Evolutionary conservation across 169 alveolate genomes (phyloP), one percentile per base, ranked within the genome.

Genomic region (Cryptosporidium ubiquitum): DNA sequence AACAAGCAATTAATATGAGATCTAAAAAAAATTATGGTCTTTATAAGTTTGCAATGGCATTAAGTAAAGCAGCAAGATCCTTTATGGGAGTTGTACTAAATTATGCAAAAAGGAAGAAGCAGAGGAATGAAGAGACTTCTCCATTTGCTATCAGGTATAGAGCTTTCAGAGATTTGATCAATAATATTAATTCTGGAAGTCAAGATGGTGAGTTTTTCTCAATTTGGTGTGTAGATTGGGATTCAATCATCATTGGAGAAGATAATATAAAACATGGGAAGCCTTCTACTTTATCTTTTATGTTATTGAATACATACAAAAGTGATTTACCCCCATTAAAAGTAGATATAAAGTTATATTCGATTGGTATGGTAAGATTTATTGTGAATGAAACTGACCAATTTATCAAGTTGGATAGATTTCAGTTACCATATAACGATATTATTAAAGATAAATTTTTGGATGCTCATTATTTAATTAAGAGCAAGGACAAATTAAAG

Each of bases 131-230:
- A 35, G 64, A 79, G n/a, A 61, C 73, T 18, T 79, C 89, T 18
- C 89, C 89, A 40, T 79, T 79, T 58, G 75, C 75, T 31, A 79
- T 79, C 7, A 79, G 89, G 40, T 79, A 79, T 40, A 79, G 75
- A 18, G 75, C 73, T 16, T 79, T 60, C 35, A 9, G 89, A 23
- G 64, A 79, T 31, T 66, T 42, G 20, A 66, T 79, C 23, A 73
- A 73, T 37, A 33, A 29, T 2, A 31, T 61, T 7, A 79, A 52
- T 12, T 37, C 64, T 35, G 68, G 49, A 5, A 42, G 18, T 9
- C 40, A 5, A 20, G 52, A 33, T 33, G 71, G 49, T n/a, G 71
- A 64, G 26, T 64, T 64, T 64, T 79, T 79, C 40, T 79, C 89
- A 7, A 44, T 64, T 14, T 79, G 89, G 89, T 44, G 40, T 44